Evolutionary conservation across 2,329 filamentous ascomycete species (phyloP).

Genomic region (Chaetothyriales sp.): DNA sequence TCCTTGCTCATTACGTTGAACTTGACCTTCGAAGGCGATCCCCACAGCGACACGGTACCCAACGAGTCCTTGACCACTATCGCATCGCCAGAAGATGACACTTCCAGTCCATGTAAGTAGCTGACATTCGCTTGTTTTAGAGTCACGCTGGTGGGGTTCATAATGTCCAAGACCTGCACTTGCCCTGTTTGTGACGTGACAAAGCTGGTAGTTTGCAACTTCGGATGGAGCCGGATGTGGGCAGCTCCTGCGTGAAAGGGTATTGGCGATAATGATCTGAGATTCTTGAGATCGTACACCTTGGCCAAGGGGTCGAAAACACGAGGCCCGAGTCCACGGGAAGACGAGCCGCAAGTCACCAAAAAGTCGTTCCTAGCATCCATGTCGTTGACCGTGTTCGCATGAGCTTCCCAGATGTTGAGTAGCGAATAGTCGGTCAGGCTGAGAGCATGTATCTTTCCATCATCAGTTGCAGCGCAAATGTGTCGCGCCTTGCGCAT

Average conservation of each 20-base stretch:
- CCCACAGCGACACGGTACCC: conserved; percentile 73
- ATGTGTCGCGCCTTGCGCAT: conserved; percentile 85
- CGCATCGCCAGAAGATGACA: conserved; percentile 77
- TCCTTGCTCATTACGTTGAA: conserved; percentile 72
- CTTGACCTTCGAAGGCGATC: conserved; percentile 68
- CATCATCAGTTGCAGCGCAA: conserved; percentile 74
- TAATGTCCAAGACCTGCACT: conserved; percentile 88
- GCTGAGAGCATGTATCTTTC: conserved; percentile 76
- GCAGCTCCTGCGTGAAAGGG: conserved; percentile 85
- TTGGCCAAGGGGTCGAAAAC: conserved; percentile 89
- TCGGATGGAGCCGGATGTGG: conserved; percentile 90
- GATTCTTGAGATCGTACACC: conserved; percentile 86
- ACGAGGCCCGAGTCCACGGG: conserved; percentile 62
- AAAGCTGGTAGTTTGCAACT: conserved; percentile 87
- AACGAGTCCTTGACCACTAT: conserved; percentile 69
- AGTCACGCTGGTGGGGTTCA: conserved; percentile 80
- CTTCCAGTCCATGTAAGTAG: conserved; percentile 67
- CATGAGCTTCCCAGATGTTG: conserved; percentile 83
- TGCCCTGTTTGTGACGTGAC: conserved; percentile 85
- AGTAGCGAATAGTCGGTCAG: conserved; percentile 62
- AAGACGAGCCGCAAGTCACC: conserved; percentile 85
- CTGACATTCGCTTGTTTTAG: conserved; percentile 70
- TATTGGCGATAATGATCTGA: conserved; percentile 76
- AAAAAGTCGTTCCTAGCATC: conserved; percentile 91
- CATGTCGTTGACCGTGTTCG: conserved; percentile 85